phyloP scores from a whole-genome alignment of 768 basidiomycete species.

The Astraeus odoratus region DNA sequence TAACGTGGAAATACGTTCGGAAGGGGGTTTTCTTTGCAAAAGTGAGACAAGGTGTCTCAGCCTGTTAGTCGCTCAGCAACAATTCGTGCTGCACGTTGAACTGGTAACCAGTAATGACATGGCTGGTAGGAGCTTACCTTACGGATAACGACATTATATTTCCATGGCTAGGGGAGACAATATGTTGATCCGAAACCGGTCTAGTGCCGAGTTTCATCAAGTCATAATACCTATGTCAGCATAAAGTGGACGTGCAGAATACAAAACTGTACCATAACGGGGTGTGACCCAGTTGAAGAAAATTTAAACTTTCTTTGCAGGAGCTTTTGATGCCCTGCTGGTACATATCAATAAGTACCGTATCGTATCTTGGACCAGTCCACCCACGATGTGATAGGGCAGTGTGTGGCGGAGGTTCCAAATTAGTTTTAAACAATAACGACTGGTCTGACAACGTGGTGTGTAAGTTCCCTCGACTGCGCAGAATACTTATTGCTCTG shows the following conservation, averaged over 20 bases:
- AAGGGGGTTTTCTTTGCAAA: slow-evolving; percentile 15
- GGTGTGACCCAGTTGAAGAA: no score
- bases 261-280: no score
- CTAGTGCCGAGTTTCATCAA: slow-evolving; percentile 22
- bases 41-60: slow-evolving; percentile 17
- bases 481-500: no score
- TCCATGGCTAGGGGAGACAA: slow-evolving; percentile 11
- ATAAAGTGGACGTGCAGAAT: no score
- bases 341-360: background rate
- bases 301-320: background rate
- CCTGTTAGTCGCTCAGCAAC: slow-evolving; percentile 2
- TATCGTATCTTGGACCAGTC: no score
- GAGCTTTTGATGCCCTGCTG: background rate
- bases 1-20: background rate
- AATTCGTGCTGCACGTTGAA: no score
- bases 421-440: slow-evolving; percentile 3
- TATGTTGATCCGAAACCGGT: slow-evolving; percentile 32
- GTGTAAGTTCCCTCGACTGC: no score
- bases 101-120: no score
- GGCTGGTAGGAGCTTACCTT: background rate
- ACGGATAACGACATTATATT: slow-evolving; percentile 12
- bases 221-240: background rate
- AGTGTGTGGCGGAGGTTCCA: background rate
- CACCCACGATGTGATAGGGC: no score
- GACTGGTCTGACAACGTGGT: background rate